Conservation (phyloP, 768 basidiomycete species). For the Agaricus subrufescens region DNA sequence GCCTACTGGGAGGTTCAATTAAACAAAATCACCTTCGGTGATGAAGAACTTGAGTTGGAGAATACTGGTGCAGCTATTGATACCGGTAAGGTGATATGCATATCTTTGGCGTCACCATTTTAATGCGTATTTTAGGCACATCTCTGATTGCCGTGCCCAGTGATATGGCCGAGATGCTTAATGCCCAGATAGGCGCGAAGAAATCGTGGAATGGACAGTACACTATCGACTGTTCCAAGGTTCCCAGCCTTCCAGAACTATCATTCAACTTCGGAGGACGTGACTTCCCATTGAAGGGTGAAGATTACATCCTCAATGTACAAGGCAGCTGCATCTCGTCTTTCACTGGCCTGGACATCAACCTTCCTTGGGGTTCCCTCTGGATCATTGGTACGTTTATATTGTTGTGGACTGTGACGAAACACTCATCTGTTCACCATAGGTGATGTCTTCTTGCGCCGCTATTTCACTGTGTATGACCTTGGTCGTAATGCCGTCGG, state of each 20-base stretch:
- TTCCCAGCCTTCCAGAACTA: constrained; percentile 80
- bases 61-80: constrained; percentile 93
- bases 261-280: constrained; percentile 81
- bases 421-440: constrained; percentile 2
- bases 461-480: constrained; percentile 90
- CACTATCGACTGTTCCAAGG: constrained; percentile 80
- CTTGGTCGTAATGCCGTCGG: constrained; percentile 76
- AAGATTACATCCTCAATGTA: constrained; percentile 87
- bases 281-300: constrained; percentile 71
- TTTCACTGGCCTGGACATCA: constrained; percentile 90
- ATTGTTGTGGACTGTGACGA: neutral
- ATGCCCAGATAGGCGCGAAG: constrained; percentile 90
- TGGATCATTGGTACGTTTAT: constrained; percentile 78
- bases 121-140: constrained; percentile 52
- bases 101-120: neutral
- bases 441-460: constrained; percentile 91
- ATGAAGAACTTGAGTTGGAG: constrained; percentile 85
- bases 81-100: constrained; percentile 48
- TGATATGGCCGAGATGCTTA: constrained; percentile 97
- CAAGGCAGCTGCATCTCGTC: constrained; percentile 92
- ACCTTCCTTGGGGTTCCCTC: constrained; percentile 69
- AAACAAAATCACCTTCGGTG: constrained; percentile 78
- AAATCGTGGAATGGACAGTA: constrained; percentile 97
- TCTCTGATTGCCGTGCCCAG: constrained; percentile 91
- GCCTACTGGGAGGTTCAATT: constrained; percentile 99